These are phyloP conservation scores for Diutina rugosa DNA, from an alignment of 1,139 yeast species.

Conservation along the genomic window DNA sequence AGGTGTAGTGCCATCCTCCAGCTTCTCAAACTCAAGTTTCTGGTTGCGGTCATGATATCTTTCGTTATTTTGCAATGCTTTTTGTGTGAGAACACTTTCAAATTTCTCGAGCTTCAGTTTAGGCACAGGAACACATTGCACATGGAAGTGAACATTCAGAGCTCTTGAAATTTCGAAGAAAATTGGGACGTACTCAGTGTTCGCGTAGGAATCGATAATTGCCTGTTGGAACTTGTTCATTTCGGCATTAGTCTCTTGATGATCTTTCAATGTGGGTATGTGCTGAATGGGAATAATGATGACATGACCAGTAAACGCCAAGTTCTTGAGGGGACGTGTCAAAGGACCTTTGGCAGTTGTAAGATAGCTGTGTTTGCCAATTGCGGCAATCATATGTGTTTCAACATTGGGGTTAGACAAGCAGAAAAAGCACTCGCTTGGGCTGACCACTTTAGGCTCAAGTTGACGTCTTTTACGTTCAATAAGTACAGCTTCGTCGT, in stretches of 20 bases:
- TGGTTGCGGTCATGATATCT: conserved; percentile 27
- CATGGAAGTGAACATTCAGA: conserved; percentile 50
- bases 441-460: conserved; percentile 26
- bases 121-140: conserved; percentile 52
- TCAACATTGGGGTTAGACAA: conserved; percentile 70
- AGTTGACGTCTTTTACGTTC: conserved; percentile 6
- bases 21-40: conserved; percentile 25
- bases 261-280: conserved; percentile 19
- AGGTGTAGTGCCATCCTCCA: conserved; percentile 16
- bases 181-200: conserved; percentile 24
- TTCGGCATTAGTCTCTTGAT: conserved; percentile 20
- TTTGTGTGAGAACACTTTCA: conserved; percentile 21
- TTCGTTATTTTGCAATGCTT: conserved; percentile 35
- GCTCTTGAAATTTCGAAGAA: conserved; percentile 50
- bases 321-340: conserved; percentile 29
- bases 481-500: background rate
- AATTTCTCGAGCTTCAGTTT: conserved; percentile 11
- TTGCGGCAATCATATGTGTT: conserved; percentile 68
- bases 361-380: conserved; percentile 53
- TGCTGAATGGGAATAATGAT: conserved; percentile 77
- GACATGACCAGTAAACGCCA: conserved; percentile 69
- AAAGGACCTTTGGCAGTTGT: conserved; percentile 87
- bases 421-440: conserved; percentile 69
- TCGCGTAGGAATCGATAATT: conserved; percentile 31
- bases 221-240: conserved; percentile 27